These are phyloP conservation scores for Chlorella sorokiniana DNA, from an alignment of 139 green algal genomes.

Conservation along the genomic window DNA sequence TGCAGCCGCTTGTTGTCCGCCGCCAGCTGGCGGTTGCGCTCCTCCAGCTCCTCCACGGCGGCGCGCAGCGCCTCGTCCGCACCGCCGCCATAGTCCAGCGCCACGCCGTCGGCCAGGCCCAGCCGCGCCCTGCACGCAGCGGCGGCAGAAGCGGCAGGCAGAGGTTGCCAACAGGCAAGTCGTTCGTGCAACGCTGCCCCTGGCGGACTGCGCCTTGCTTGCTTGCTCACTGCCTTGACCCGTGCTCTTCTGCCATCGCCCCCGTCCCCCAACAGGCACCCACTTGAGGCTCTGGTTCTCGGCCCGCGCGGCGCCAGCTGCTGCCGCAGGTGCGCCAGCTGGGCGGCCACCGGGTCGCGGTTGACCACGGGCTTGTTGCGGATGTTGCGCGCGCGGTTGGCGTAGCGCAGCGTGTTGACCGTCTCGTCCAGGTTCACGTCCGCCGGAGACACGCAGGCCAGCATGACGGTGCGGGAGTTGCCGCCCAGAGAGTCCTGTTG, in stretches of 20 bases:
- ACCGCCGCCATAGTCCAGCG: not conserved
- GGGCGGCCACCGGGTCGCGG: slow-evolving; percentile 78
- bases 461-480: slow-evolving; percentile 95
- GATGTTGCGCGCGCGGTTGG: slow-evolving; percentile 89
- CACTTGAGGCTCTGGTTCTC: slow-evolving; percentile 60
- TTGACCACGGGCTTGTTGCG: slow-evolving; percentile 96
- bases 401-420: slow-evolving; percentile 62
- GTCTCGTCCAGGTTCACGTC: slow-evolving; percentile 81
- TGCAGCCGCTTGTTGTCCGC: slow-evolving; percentile 61
- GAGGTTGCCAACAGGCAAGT: not conserved
- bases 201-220: not conserved
- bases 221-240: not conserved
- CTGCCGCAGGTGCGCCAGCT: slow-evolving; percentile 77
- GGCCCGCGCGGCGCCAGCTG: slow-evolving; percentile 65
- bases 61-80: slow-evolving; percentile 34
- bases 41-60: slow-evolving; percentile 61
- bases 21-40: slow-evolving; percentile 57
- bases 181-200: not conserved
- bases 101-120: not conserved
- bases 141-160: not conserved
- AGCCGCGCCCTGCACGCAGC: not conserved
- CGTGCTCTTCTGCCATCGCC: not conserved
- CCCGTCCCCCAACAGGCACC: not conserved
- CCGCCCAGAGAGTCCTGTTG: slow-evolving; percentile 92
- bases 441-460: slow-evolving; percentile 91